Evolutionary conservation across 768 basidiomycete genomes (phyloP), one percentile per base, ranked within the genome.

Genomic region (Amanita pseudoporphyria): DNA sequence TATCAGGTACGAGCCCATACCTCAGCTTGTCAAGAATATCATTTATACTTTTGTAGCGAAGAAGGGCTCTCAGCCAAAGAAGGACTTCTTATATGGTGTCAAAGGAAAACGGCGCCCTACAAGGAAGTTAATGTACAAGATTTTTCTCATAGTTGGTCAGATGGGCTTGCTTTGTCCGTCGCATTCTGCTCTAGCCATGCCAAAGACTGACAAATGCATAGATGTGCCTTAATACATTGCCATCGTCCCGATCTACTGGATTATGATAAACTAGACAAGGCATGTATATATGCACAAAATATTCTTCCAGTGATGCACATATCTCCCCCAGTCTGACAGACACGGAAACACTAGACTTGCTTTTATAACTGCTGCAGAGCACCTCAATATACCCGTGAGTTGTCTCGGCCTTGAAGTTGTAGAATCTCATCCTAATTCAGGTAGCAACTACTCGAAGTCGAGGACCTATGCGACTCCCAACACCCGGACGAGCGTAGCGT

Each of bases 41-140:
- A 22, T 26, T n/a, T 44, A 46, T 22, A 39, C 35, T 6, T 45
- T 14, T 43, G 39, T 52, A 97, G 95, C 58, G 92, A 94, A 74
- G 96, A 98, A 69, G 96, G 96, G 50, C 77, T 97, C n/a, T 93
- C 93, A 9, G 96, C 96, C 1, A 96, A 97, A 67, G 96, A 98
- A 62, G 96, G 96, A 30, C 76, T 99, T 9, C 71, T 99, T 3
- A 77, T 99, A 3, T 99, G 96, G 96, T 96, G 94, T 70, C 96
- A 98, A 61, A 82, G 96, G 48, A 96, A 95, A 67, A 99, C 96
- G 0, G 81, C 77, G 30, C 81, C 82, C 0, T 98, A 99, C 68
- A 79, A 78, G 54, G 90, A 95, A 59, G 93, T 98, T 10, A 69
- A 97, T 51, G 90, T 99, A 13, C 82, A 90, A 67, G 90, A 98